Evolutionary conservation across 768 basidiomycete genomes (phyloP), one percentile per base, ranked within the genome.

Genomic region (Neoboletus subvelutipes): DNA sequence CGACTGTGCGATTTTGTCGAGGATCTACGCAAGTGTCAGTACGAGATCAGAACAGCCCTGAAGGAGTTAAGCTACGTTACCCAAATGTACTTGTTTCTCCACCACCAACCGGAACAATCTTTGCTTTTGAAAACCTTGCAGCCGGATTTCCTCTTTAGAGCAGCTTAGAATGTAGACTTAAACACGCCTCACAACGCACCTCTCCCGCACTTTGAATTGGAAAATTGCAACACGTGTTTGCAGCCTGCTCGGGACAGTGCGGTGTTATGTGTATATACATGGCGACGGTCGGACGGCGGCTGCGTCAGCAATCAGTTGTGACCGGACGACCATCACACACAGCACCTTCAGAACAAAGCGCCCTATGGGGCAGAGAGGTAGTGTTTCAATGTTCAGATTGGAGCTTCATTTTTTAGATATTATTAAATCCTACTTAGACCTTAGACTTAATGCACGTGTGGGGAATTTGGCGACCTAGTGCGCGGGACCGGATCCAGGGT

Each of bases 21-120:
- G 59, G 63, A 70, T 70, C 60, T 64, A 31, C 65, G 22, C 61
- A 33, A 8, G 37, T 50, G 50, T n/a, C 50, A 56, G 60, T 47
- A 63, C 58, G 56, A 53, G 36, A 68, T 72, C 61, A 62, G 56
- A 54, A 43, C 61, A 72, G 52, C 69, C 69, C 71, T 68, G 68
- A 71, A 67, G 69, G 62, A 72, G 70, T 62, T 70, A 71, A 63
- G 43, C 66, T 67, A 67, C 43, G 56, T 64, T 45, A 69, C 52
- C 39, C 41, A 26, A 26, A 34, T 41, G 54, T 69, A 55, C 60
- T 65, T 55, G 49, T 61, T 18, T 37, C 36, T 26, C 43, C 33
- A 26, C 28, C 51, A 3, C 41, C 36, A 22, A 43, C 28, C 28
- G 39, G 31, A 31, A 34, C 34, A 22, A 45, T 28, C 48, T 8